Percentiles rank a stretch among this genome's conserved stretches.
Evolutionary conservation across 805 yeast genomes (phyloP).

Genomic region (Brettanomyces bruxellensis): DNA sequence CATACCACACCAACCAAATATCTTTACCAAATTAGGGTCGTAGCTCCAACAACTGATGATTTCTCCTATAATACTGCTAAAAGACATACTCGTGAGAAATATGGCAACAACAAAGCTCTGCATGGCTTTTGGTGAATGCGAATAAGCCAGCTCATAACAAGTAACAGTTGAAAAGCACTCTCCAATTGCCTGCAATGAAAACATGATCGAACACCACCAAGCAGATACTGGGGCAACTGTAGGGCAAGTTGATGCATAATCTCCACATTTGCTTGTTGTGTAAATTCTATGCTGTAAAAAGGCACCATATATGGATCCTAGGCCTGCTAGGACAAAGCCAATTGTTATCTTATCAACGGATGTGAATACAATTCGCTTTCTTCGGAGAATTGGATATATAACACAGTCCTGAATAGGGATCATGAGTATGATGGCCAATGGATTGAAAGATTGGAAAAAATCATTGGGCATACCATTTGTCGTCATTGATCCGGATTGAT

Average conservation of each 20-base stretch:
- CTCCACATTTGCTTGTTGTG: constrained; percentile 37
- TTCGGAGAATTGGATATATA: constrained; percentile 37
- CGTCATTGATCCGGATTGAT: constrained; percentile 43
- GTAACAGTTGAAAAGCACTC: constrained; percentile 46
- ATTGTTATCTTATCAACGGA: constrained; percentile 36
- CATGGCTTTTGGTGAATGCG: constrained; percentile 41
- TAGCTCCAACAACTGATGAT: constrained; percentile 28
- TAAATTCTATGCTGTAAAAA: constrained; percentile 36
- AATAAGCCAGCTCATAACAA: constrained; percentile 46
- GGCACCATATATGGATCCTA: constrained; percentile 41
- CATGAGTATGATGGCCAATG: constrained; percentile 39
- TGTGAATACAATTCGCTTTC: constrained; percentile 27
- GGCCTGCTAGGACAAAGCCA: constrained; percentile 37
- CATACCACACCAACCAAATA: constrained; percentile 27
- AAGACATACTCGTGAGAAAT: constrained; percentile 30
- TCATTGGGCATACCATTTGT: constrained; percentile 49
- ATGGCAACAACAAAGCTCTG: constrained; percentile 41
- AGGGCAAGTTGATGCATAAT: constrained; percentile 16
- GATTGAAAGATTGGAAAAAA: constrained; percentile 43
- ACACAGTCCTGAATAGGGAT: constrained; percentile 40
- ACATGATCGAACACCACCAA: constrained; percentile 26
- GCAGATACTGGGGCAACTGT: constrained; percentile 22
- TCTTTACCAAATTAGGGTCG: constrained; percentile 32
- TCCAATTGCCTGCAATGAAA: constrained; percentile 38
- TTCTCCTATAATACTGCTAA: constrained; percentile 37